Evolutionary conservation across 768 basidiomycete species (phyloP), one percentile per base, ranked within the genome.

Genomic region (Amyloporia xantha): DNA sequence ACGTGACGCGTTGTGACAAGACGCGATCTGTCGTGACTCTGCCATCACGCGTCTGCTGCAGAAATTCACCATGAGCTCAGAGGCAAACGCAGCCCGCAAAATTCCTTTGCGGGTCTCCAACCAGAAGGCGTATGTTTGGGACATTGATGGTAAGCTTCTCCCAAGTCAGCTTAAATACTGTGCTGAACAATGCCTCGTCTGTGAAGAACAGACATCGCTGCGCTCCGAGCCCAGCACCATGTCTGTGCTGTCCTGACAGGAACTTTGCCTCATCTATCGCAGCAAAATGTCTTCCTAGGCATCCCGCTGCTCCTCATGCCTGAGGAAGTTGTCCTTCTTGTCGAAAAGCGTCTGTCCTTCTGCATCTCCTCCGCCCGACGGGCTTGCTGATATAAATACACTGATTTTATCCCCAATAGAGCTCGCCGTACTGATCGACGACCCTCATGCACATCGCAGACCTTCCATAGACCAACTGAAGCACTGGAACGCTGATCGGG

Each of bases 201-300:
- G 41, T 45, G 52, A 62, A 61, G 50, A 39, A 37, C 61, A 94
- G 95, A 92, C 62, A 84, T 91, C 57, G 83, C 85, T 7, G 74
- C 68, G 5, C 69, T 99, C 9, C 88, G 96, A 30, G 79, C 86
- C 25, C 68, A 82, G 56, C 83, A 96, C 65, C 82, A 74, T 48
- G 76, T 98, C 41, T 92, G 89, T 59, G 93, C 95, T 28, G 72
- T 91, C 38, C 68, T 97, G 38, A 76, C 81, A 0, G 96, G 96
- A 0, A 98, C 96, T 1, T 78, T 99, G 12, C 94, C 96, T 2
- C 91, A 93, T 62, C 75, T 98, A 1, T 84, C 92, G 1, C 94
- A 97, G 59, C 96, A 99, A 67, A 99, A 99, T 70, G 80, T 87
- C 2, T 99, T 99, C 62, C 73, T 99, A 27, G 96, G 96, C 5